Conservation (phyloP, 2,329 filamentous ascomycete genomes). For the Aotearoamyces nothofagi region DNA sequence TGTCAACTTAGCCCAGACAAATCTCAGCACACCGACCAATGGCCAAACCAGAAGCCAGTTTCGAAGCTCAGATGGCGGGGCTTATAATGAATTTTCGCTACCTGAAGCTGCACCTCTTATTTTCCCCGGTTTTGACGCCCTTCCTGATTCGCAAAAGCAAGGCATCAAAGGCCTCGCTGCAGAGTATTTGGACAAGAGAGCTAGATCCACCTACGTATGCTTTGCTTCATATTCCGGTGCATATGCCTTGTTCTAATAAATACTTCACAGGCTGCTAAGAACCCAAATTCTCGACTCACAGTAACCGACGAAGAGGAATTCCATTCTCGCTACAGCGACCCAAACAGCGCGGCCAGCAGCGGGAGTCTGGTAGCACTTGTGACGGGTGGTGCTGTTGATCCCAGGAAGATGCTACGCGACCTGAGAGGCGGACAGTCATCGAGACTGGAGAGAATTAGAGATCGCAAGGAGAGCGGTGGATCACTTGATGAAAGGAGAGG, state of each 20-base stretch:
- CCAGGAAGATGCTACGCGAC: background rate
- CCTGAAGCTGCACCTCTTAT: slow-evolving; percentile 21
- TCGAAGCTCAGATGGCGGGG: slow-evolving; percentile 1
- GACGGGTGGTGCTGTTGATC: slow-evolving; percentile 4
- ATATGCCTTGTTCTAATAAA: no score
- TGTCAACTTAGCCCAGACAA: slow-evolving; percentile 21
- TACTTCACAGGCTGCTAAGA: no score
- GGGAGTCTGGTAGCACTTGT: slow-evolving; percentile 16
- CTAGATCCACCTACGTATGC: slow-evolving; percentile 8
- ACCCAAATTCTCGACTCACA: no score
- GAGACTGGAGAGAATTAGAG: background rate
- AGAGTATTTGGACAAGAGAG: slow-evolving; percentile 8
- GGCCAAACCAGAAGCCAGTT: no score
- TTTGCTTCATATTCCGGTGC: no score
- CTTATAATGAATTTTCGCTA: slow-evolving; percentile 9
- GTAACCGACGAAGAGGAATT: no score
- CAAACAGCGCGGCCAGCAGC: slow-evolving; percentile 31
- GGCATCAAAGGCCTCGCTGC: slow-evolving; percentile 4
- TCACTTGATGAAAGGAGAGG: no score
- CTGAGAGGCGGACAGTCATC: background rate
- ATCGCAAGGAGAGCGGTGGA: no score
- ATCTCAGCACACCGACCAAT: no score
- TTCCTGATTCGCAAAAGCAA: slow-evolving; percentile 2
- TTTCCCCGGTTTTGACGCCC: slow-evolving; percentile 14
- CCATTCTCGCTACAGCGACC: slow-evolving; percentile 31